phyloP scores from a whole-genome alignment of 2,329 filamentous ascomycete genomes.

The Blastomyces gilchristii region DNA sequence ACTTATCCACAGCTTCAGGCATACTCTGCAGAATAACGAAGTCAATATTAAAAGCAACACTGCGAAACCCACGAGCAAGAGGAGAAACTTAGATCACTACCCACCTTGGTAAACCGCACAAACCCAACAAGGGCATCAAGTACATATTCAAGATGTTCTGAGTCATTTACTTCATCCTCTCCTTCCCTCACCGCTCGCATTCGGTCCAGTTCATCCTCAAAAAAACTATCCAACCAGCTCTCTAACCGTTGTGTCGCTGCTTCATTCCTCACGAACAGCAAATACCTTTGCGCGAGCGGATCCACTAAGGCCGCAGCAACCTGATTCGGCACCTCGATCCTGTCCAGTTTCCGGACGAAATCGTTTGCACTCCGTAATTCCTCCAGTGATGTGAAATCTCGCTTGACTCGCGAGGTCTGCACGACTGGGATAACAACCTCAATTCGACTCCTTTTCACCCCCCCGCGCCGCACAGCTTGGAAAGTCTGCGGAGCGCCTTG shows the following conservation, averaged over 20 bases:
- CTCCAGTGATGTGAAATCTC: constrained; percentile 51
- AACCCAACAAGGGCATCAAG: constrained; percentile 27
- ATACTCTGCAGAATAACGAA: constrained; percentile 22
- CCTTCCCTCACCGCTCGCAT: constrained; percentile 34
- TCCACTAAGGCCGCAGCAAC: constrained; percentile 66
- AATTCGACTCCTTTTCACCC: constrained; percentile 41
- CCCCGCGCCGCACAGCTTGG: constrained; percentile 49
- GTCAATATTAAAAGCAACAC: constrained; percentile 3
- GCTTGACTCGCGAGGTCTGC: constrained; percentile 62
- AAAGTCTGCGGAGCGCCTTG: constrained; percentile 45
- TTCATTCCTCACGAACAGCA: constrained; percentile 55
- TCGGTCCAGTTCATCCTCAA: constrained; percentile 29
- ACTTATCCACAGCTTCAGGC: constrained; percentile 24
- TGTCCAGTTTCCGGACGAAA: constrained; percentile 64
- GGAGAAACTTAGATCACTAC: background rate
- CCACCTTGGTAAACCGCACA: constrained; percentile 31
- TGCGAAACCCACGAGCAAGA: background rate
- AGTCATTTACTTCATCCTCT: constrained; percentile 24
- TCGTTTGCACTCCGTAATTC: constrained; percentile 62
- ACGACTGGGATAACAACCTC: constrained; percentile 54
- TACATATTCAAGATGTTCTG: constrained; percentile 28
- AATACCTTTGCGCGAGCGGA: constrained; percentile 63
- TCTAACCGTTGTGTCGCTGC: constrained; percentile 32
- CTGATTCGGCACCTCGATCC: constrained; percentile 71
- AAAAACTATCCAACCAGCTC: constrained; percentile 32